Evolutionary conservation across 768 basidiomycete genomes (phyloP).

Genomic region (Amylocystis lapponica): DNA sequence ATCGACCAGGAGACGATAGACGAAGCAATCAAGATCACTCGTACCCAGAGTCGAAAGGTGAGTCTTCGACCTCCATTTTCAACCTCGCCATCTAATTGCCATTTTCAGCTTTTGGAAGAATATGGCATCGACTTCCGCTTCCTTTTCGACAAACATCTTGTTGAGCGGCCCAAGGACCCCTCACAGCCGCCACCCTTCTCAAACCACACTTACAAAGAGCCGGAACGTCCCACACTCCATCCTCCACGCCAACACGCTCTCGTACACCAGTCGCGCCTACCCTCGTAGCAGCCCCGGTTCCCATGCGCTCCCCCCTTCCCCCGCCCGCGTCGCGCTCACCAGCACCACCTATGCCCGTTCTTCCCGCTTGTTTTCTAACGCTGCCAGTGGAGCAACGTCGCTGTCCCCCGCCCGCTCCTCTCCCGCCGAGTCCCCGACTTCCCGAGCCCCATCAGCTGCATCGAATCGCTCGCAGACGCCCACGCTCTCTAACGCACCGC

Average conservation of each 20-base stretch:
- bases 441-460: slow-evolving; percentile 3
- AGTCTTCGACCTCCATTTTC: slow-evolving; percentile 9
- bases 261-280: slow-evolving; percentile 7
- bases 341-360: background rate
- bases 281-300: too few species aligned
- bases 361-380: background rate
- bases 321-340: slow-evolving; percentile 11
- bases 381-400: too few species aligned
- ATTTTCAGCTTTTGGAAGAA: slow-evolving; percentile 72
- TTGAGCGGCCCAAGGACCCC: slow-evolving; percentile 41
- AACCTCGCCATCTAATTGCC: background rate
- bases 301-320: slow-evolving; percentile 10
- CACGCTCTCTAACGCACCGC: slow-evolving; percentile 6
- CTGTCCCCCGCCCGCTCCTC: too few species aligned
- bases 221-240: slow-evolving; percentile 28
- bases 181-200: slow-evolving; percentile 25
- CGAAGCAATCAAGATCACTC: slow-evolving; percentile 74
- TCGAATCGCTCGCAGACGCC: slow-evolving; percentile 5
- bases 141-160: slow-evolving; percentile 72
- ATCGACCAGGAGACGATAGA: slow-evolving; percentile 64
- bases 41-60: slow-evolving; percentile 81
- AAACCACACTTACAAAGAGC: slow-evolving; percentile 22
- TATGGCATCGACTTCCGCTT: slow-evolving; percentile 93
- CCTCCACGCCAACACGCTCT: slow-evolving; percentile 12
- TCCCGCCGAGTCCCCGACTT: slow-evolving; percentile 7